Evolutionary conservation across 1,284 basidiomycete species (phyloP), one percentile per base, ranked within the genome.

Genomic region (Gymnopus androsaceus): DNA sequence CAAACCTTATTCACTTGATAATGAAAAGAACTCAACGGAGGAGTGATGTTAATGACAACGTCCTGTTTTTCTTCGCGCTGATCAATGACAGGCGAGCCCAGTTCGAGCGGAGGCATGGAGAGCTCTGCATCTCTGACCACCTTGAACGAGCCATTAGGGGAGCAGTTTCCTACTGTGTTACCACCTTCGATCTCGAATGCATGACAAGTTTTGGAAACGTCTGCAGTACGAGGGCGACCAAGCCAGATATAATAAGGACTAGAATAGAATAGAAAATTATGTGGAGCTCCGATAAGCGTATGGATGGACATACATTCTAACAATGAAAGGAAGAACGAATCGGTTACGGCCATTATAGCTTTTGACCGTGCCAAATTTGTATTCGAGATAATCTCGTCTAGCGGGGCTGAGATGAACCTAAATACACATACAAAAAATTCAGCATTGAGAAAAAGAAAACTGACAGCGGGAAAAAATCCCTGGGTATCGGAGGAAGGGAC

Each of bases 191-290:
- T 72, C 65, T 90, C 87, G 64, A 90, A 91, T 0, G 84, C 84
- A 61, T 86, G 80, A 50, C 81, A 76, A 33, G 82, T 78, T 11
- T 73, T 71, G 5, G 82, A 81, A 15, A 87, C 83, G 63, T 90
- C 84, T 54, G 85, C 81, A 17, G 78, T 72, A 28, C 88, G 82
- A 27, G 85, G 83, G 56, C 87, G 85, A 15, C 90, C 90, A 31
- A 92, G 76, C 84, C 88, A 92, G 64, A 91, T 86, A 69, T 92
- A 92, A 72, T 84, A 85, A 0, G 84, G 85, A 37, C 81, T 85
- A n/a, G 59, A 17, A 19, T 47, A 36, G 6, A 57, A 19, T 21
- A 40, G 42, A 57, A 37, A 21, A 19, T 34, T 19, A n/a, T 9
- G 19, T 7, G 4, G 27, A 44, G 30, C 27, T 5, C 48, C 23